phyloP scores from a whole-genome alignment of 768 basidiomycete species.

The Amanita exitialis region DNA sequence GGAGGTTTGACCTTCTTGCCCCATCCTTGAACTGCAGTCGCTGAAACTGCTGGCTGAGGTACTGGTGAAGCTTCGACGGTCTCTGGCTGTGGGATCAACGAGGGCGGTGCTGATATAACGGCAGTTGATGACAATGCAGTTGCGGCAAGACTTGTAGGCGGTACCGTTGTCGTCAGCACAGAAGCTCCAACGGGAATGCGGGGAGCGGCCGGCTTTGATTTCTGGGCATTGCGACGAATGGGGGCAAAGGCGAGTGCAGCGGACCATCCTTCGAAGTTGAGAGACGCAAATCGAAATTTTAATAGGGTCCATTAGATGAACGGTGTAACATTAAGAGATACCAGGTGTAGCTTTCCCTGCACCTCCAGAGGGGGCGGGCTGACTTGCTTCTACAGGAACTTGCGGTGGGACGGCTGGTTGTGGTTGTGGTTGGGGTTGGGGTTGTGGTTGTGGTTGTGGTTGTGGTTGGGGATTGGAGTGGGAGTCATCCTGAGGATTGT shows the following conservation, averaged over 20 bases:
- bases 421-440: too few relatives aligned
- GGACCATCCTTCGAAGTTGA: constrained; percentile 62
- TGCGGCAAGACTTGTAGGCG: constrained; percentile 13
- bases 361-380: constrained; percentile 17
- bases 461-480: neutral
- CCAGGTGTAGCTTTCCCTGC: constrained; percentile 44
- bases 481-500: constrained; percentile 9
- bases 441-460: too few relatives aligned
- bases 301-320: constrained; percentile 43
- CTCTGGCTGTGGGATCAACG: constrained; percentile 34
- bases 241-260: constrained; percentile 86
- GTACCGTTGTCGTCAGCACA: constrained; percentile 29
- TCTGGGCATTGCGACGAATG: constrained; percentile 51
- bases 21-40: constrained; percentile 52
- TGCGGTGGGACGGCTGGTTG: constrained; percentile 8
- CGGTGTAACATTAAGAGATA: constrained; percentile 44
- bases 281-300: constrained; percentile 29
- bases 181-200: constrained; percentile 58
- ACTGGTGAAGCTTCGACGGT: constrained; percentile 9
- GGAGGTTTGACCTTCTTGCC: constrained; percentile 87
- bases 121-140: constrained; percentile 42
- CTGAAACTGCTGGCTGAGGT: constrained; percentile 9
- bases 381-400: constrained; percentile 15
- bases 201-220: constrained; percentile 41
- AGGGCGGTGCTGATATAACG: constrained; percentile 62